These are phyloP conservation scores for Chamaecyparis obtusa DNA, from an alignment of 75 land plant genomes.

Conservation along the genomic window DNA sequence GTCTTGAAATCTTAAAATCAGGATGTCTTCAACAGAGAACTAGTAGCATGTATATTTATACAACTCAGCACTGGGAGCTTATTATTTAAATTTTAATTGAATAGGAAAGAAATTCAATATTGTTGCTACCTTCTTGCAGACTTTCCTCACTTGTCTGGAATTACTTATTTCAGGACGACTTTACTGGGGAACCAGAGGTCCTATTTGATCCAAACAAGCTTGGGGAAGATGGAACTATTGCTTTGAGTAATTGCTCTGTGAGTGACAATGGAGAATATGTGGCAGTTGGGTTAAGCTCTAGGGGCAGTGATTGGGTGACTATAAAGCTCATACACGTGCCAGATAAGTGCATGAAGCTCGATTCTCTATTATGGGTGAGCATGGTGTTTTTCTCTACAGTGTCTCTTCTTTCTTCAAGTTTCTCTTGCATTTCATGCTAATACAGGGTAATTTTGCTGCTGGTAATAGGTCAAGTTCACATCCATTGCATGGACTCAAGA, in stretches of 20 bases:
- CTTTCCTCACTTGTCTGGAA: neutral
- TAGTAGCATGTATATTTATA: neutral
- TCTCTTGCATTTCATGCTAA: neutral
- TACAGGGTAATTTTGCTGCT: neutral
- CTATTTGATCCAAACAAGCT: conserved; percentile 47
- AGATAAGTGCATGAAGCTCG: conserved; percentile 30
- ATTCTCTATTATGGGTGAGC: conserved; percentile 44
- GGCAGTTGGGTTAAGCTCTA: conserved; percentile 49
- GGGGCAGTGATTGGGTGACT: conserved; percentile 56
- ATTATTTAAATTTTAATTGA: neutral
- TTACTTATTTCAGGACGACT: conserved; percentile 28
- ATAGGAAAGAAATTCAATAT: neutral
- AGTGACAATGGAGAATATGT: conserved; percentile 44
- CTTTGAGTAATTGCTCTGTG: conserved; percentile 28
- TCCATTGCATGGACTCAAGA: conserved; percentile 54
- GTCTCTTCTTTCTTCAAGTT: neutral
- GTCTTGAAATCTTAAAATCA: neutral
- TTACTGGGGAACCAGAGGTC: conserved; percentile 33
- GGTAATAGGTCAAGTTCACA: conserved; percentile 62
- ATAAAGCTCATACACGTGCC: conserved; percentile 48
- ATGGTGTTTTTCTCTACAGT: neutral
- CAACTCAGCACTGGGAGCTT: neutral
- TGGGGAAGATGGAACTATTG: conserved; percentile 49
- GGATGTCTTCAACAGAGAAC: neutral
- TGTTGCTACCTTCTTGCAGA: neutral